phyloP scores from a whole-genome alignment of 2,329 filamentous ascomycete genomes.

The Dactylellina leptospora region DNA sequence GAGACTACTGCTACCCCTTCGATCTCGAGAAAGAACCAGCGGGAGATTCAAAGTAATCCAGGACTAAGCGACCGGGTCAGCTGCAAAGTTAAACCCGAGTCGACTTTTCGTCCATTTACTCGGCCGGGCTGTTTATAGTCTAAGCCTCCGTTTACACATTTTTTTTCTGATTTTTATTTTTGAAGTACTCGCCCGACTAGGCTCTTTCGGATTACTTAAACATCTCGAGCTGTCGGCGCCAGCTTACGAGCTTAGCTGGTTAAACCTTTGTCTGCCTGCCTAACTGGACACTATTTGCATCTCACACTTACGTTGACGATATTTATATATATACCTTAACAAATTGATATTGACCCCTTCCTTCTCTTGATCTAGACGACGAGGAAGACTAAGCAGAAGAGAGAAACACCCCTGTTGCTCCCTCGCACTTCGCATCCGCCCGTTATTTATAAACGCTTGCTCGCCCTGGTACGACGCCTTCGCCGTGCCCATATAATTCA shows the following conservation, averaged over 20 bases:
- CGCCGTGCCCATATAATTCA: constrained; percentile 36
- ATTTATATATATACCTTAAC: constrained; percentile 3
- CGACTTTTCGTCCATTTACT: neutral
- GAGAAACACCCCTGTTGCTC: constrained; percentile 12
- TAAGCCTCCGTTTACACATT: constrained; percentile 3
- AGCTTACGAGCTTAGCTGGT: neutral
- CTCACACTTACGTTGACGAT: too few species aligned
- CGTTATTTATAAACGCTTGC: constrained; percentile 19
- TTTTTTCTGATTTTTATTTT: constrained; percentile 1
- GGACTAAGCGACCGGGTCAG: constrained; percentile 38
- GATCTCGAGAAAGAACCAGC: constrained; percentile 1
- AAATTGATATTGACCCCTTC: neutral
- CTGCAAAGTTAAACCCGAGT: constrained; percentile 21
- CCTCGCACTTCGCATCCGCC: constrained; percentile 46
- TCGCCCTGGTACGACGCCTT: too few species aligned
- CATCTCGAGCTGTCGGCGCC: neutral
- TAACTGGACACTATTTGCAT: too few species aligned
- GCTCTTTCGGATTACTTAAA: constrained; percentile 6
- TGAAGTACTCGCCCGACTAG: too few species aligned
- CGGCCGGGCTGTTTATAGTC: constrained; percentile 24
- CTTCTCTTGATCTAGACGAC: too few species aligned
- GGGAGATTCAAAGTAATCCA: constrained; percentile 5
- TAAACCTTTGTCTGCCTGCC: constrained; percentile 22
- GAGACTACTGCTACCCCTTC: too few species aligned
- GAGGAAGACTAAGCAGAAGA: neutral